Evolutionary conservation across 352 stramenopile species (phyloP), one percentile per base, ranked within the genome.

Genomic region (Thraustochytrium sp.): DNA sequence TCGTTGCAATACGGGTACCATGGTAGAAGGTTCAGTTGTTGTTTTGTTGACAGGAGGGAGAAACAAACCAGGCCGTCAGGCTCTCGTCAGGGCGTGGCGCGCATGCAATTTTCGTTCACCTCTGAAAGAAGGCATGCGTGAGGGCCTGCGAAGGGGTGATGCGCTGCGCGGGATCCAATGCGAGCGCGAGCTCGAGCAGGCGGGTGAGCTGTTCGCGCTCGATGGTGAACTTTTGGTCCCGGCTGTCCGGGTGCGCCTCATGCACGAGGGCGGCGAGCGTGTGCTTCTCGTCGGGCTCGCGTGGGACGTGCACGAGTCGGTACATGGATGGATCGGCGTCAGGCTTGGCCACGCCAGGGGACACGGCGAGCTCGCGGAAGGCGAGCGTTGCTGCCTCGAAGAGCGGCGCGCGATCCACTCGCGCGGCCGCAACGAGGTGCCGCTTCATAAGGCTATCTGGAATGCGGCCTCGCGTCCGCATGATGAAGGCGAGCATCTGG

Each of bases 401-500:
- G 31, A 42, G 40, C 16, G 62, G 61, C 40, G 13, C 59, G 2
- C 26, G 16, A 72, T 56, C 82, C 21, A 51, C 29, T 8, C 53
- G 37, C 44, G 36, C 37, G 23, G 53, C 54, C 34, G 54, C 84
- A n/a, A 44, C 49, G 9, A 84, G 34, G 31, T 92, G 61, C 90
- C 48, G 36, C 74, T 77, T 85, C 18, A 84, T 26, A 18, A 85
- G 31, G 34, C 21, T 9, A 8, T 21, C 86, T 2, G 90, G 90
- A 64, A 96, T 88, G 2, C 87, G 89, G n/a, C 93, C 92, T 89
- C 98, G 96, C 38, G 97, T 76, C 85, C 98, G 92, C 96, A 98
- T 98, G 85, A 99, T 97, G 13, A 94, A 85, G 86, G 94, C 94
- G 49, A 98, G 90, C 94, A 98, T 98, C 76, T 99, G 95, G 86